Base-by-base conservation (phyloP, 345 rosid genomes). In the Stellera chamaejasme region DNA sequence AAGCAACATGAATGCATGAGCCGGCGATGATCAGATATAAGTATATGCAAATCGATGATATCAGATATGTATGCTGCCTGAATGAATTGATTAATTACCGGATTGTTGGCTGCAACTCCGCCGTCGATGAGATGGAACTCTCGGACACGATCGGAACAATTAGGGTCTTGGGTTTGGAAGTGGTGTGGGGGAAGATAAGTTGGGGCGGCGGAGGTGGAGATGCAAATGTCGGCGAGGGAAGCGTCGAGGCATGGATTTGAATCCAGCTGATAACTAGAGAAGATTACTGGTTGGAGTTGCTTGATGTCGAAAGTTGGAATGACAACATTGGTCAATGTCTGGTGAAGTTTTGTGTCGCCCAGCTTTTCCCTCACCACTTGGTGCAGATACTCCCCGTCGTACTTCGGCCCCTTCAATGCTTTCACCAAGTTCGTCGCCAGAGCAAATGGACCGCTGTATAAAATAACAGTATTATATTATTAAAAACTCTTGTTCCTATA, bases 51-150 rank as follows among this genome's bases (percentile, higher is more conserved):
- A 26, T 10, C 14, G 23, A 14, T 9, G 23, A 19, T 19, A 19
- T 19, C 23, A 19, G 23, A 19, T 19, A 19, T 19, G 23, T 19
- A 19, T 19, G 23, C 23, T 19, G 39, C 7, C 39, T 32, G 39
- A 8, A 32, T 32, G 2, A 45, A 19, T 13, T 23, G 11, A 8
- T 45, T 50, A 10, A n/a, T 5, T 74, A 79, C 88, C 62, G 83
- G 93, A 61, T 85, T 82, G 55, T 85, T 85, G 15, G 95, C 96
- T 6, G 91, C 95, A 11, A 88, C 76, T 43, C 96, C 91, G 0
- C 91, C 91, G 16, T 88, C 96, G 10, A 85, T 71, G 26, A 85
- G 94, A 63, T 88, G 65, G 72, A 73, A 88, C 19, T 63, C 71
- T 59, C 56, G 74, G 7, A 65, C 62, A 5, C 10, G 5, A 32